Conservation (phyloP, 805 yeast genomes). For the Tetrapisispora namnaoensis region DNA sequence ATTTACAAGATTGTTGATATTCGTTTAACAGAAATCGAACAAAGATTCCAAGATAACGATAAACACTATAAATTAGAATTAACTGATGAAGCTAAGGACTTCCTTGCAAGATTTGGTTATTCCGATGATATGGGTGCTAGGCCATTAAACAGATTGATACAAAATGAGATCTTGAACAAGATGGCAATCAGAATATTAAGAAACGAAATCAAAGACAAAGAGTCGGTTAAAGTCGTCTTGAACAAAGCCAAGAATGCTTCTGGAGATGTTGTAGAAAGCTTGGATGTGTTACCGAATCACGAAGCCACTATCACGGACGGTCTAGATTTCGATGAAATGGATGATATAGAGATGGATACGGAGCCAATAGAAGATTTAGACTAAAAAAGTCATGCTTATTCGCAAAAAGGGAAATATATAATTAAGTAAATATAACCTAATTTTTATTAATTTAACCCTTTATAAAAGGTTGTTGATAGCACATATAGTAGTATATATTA, state of each 20-base stretch:
- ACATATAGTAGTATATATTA: too few species aligned
- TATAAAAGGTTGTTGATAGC: too few species aligned
- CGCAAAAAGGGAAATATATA: too few species aligned
- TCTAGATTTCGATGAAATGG: conserved; percentile 39
- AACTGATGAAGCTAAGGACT: conserved; percentile 69
- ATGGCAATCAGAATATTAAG: conserved; percentile 81
- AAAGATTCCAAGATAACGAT: conserved; percentile 76
- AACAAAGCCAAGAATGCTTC: conserved; percentile 23
- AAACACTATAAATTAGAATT: conserved; percentile 64
- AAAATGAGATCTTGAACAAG: conserved; percentile 74
- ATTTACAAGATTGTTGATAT: conserved; percentile 85
- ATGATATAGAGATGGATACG: background rate
- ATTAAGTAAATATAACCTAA: too few species aligned
- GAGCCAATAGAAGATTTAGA: background rate
- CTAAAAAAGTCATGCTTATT: too few species aligned
- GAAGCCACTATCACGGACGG: conserved; percentile 44
- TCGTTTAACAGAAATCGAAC: conserved; percentile 74
- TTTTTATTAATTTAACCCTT: too few species aligned
- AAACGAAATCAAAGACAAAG: conserved; percentile 84
- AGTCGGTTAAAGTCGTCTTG: conserved; percentile 57
- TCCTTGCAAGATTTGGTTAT: conserved; percentile 77
- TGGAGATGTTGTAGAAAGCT: conserved; percentile 41
- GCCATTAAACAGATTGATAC: conserved; percentile 88
- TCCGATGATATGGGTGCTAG: conserved; percentile 93
- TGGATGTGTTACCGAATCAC: conserved; percentile 82